Base-by-base conservation (phyloP, 352 stramenopile species). In the Lagenidium giganteum region DNA sequence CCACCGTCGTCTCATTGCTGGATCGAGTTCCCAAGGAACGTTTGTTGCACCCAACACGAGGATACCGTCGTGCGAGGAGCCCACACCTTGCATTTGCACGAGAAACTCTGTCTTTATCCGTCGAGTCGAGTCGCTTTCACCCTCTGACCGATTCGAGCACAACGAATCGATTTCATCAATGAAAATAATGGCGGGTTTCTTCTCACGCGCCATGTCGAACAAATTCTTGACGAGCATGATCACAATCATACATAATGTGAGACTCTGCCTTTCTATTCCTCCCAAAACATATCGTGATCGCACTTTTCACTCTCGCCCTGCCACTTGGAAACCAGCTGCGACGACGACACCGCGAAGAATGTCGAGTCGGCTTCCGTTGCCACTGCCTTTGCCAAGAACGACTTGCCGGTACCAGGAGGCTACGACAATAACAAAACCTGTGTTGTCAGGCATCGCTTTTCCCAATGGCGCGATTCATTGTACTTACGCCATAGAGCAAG, bases 81-180 rank as follows among this genome's bases (percentile, higher is more conserved):
- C 86, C 2, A 98, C 90, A 21, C 96, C 96, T 64, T 99, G 95
- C 80, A 99, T 95, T 57, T 99, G 95, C 20, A 98, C 93, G 41
- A 99, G 84, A 43, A 99, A 98, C 70, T 99, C 96, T 8, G 96
- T 99, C 60, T 99, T 99, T 52, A 99, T 96, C 43, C 95, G 77
- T 42, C 96, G 65, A 6, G 94, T 92, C 5, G 87, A 96, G 50
- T 99, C 95, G 48, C 97, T 97, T 59, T 98, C 95, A 40, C 89
- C 94, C 38, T 97, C 93, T 0, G 82, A 87, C 44, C 96, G 75
- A 40, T 70, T 96, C 23, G 90, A 95, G 26, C 78, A 88, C n/a
- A 99, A 55, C 20, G 88, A 98, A 67, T 98, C 95, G 37, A 98
- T 96, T 73, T 98, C 95, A 64, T 98, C 95, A 44, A 98, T 97